These are phyloP conservation scores for Russula sp. DNA, from an alignment of 768 basidiomycete species.

Conservation along the genomic window DNA sequence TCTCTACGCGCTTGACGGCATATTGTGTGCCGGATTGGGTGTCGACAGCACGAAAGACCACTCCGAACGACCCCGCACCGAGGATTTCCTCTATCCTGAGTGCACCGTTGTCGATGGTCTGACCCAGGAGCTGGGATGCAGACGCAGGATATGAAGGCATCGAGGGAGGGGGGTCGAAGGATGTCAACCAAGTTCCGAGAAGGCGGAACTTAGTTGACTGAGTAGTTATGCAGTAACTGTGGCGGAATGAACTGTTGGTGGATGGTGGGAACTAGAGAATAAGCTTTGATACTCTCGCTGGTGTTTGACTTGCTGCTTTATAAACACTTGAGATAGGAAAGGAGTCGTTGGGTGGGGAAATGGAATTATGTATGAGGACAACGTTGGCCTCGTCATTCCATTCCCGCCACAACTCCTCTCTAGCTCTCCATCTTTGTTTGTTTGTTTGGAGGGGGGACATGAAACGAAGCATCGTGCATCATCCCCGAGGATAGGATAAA, in stretches of 20 bases:
- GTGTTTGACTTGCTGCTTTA: background rate
- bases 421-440: no score
- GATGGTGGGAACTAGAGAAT: background rate
- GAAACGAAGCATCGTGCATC: no score
- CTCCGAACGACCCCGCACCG: constrained; percentile 92
- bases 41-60: constrained; percentile 87
- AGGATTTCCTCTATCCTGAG: constrained; percentile 80
- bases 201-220: background rate
- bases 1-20: constrained; percentile 86
- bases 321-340: background rate
- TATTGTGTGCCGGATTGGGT: constrained; percentile 32
- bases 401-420: no score
- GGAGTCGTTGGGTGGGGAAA: background rate
- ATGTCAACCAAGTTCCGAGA: constrained; percentile 5
- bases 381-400: no score
- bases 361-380: background rate
- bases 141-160: constrained; percentile 2
- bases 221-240: no score
- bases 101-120: constrained; percentile 61
- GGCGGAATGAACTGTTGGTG: background rate
- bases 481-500: no score
- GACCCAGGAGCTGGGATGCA: background rate
- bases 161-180: background rate
- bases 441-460: no score
- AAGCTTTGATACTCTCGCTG: background rate